Evolutionary conservation across 371 early-diverging fungal species (phyloP).

Genomic region (Dichotomocladium elegans): DNA sequence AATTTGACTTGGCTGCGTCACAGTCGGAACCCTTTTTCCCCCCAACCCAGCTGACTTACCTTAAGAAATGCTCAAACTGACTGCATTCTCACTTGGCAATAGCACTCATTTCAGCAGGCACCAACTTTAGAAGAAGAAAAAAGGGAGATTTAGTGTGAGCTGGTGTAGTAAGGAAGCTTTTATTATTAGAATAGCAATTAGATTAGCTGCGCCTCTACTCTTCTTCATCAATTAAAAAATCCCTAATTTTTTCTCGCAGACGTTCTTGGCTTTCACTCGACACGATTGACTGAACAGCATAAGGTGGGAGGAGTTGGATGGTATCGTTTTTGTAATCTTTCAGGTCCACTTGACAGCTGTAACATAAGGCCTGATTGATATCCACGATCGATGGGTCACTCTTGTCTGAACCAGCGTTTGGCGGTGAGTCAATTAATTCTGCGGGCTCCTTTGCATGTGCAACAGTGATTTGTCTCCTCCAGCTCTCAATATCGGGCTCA

Average conservation of each 20-base stretch:
- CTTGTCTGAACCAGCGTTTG: too few relatives aligned
- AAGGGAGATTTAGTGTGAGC: too few relatives aligned
- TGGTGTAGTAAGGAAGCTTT: too few relatives aligned
- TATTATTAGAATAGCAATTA: background rate
- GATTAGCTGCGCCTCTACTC: too few relatives aligned
- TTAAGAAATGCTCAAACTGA: too few relatives aligned
- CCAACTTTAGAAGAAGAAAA: too few relatives aligned
- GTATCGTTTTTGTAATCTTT: slow-evolving; percentile 35
- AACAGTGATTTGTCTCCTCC: slow-evolving; percentile 57
- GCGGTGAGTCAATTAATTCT: too few relatives aligned
- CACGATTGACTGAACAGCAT: slow-evolving; percentile 16
- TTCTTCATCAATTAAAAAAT: background rate
- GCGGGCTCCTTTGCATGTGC: slow-evolving; percentile 16
- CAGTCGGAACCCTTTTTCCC: too few relatives aligned
- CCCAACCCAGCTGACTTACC: too few relatives aligned
- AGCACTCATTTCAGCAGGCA: too few relatives aligned
- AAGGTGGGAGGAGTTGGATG: slow-evolving; percentile 18
- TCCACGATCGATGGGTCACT: slow-evolving; percentile 22
- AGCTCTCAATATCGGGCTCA: slow-evolving; percentile 43
- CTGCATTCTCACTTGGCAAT: too few relatives aligned
- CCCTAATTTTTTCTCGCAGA: background rate
- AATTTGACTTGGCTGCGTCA: too few relatives aligned
- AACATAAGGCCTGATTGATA: slow-evolving; percentile 45
- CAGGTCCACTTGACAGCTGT: slow-evolving; percentile 57
- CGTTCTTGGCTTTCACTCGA: background rate